Evolutionary conservation across 2,329 filamentous ascomycete genomes (phyloP).

Genomic region (Stagonosporopsis vannaccii): DNA sequence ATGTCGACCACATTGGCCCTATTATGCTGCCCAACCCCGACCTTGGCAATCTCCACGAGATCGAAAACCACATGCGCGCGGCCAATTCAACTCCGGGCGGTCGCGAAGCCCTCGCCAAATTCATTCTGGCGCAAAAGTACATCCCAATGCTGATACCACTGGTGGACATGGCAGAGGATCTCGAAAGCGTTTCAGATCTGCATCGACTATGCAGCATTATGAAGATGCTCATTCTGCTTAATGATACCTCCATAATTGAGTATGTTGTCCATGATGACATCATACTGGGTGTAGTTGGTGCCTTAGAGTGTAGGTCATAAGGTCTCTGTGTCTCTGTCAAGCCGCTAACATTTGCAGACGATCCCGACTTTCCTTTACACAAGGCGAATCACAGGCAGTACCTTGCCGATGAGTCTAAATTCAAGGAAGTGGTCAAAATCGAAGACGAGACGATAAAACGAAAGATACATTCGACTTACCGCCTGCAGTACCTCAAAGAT

Average conservation of each 20-base stretch:
- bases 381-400: slow-evolving; percentile 97
- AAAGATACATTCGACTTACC: slow-evolving; percentile 97
- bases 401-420: slow-evolving; percentile 84
- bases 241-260: slow-evolving; percentile 94
- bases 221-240: slow-evolving; percentile 93
- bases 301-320: slow-evolving; percentile 74
- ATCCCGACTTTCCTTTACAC: slow-evolving; percentile 96
- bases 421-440: slow-evolving; percentile 95
- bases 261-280: slow-evolving; percentile 89
- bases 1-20: slow-evolving; percentile 74
- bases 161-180: slow-evolving; percentile 87
- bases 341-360: slow-evolving; percentile 61
- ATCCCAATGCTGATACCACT: slow-evolving; percentile 85
- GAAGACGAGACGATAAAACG: slow-evolving; percentile 79
- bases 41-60: slow-evolving; percentile 81
- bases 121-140: slow-evolving; percentile 84
- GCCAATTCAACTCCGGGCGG: slow-evolving; percentile 77
- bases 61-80: slow-evolving; percentile 83
- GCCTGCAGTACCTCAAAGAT: slow-evolving; percentile 95
- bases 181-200: slow-evolving; percentile 85
- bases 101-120: slow-evolving; percentile 86
- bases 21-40: slow-evolving; percentile 81
- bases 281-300: slow-evolving; percentile 90
- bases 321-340: background rate
- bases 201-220: slow-evolving; percentile 96